phyloP scores from a whole-genome alignment of 148 eudicot species.

The Bassia scoparia region DNA sequence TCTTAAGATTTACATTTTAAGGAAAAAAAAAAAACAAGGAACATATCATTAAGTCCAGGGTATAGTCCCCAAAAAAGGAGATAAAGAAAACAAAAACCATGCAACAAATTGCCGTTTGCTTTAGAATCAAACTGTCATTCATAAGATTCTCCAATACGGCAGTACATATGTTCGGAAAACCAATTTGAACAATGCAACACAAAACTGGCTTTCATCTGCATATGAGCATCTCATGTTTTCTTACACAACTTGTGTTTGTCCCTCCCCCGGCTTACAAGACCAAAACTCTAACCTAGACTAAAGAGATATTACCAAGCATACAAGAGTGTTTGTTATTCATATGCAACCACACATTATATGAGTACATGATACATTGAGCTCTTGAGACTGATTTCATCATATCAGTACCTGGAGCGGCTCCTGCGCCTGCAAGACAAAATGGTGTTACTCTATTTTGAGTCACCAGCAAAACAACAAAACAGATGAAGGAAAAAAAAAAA shows the following conservation, averaged over 20 bases:
- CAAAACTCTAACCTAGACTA: background rate
- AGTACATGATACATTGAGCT: background rate
- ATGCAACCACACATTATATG: background rate
- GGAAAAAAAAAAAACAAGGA: too few species aligned
- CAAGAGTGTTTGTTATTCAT: background rate
- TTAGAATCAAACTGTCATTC: background rate
- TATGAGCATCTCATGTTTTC: background rate
- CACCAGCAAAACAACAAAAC: background rate
- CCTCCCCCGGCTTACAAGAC: background rate
- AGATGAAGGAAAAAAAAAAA: background rate
- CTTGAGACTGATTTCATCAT: background rate
- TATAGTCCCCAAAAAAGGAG: background rate
- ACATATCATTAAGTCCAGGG: background rate
- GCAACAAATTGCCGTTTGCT: background rate
- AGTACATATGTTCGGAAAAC: background rate
- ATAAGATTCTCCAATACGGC: constrained; percentile 2
- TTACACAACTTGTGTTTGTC: background rate
- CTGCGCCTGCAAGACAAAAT: constrained; percentile 5
- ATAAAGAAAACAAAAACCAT: background rate
- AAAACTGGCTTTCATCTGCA: constrained; percentile 3
- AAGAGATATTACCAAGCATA: background rate
- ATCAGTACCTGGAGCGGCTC: constrained; percentile 9
- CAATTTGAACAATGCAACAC: background rate
- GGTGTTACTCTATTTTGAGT: background rate
- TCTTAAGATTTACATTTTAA: too few species aligned